Conservation (phyloP, 768 basidiomycete species). For the Mycena rosella region DNA sequence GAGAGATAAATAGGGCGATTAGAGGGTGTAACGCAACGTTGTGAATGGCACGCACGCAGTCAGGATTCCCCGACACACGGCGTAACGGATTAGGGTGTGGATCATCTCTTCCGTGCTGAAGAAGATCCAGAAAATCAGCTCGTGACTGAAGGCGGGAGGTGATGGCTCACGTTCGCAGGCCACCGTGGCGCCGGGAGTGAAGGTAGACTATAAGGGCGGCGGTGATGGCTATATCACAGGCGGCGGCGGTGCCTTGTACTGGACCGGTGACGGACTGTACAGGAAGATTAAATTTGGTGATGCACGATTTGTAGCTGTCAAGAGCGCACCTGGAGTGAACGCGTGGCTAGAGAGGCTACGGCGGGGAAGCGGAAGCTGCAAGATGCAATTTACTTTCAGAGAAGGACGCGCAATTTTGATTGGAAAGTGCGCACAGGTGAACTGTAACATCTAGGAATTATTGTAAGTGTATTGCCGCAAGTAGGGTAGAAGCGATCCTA, state of each 20-base stretch:
- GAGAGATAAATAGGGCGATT: not conserved
- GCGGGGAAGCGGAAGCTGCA: constrained; percentile 22
- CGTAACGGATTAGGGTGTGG: constrained; percentile 17
- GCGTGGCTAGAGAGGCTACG: constrained; percentile 5
- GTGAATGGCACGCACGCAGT: constrained; percentile 10
- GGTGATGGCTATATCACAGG: constrained; percentile 25
- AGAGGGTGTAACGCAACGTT: not conserved
- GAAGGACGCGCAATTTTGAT: not conserved
- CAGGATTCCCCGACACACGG: constrained; percentile 20
- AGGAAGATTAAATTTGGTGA: not conserved
- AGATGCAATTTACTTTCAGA: not conserved
- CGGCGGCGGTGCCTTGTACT: constrained; percentile 20
- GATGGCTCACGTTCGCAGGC: not conserved
- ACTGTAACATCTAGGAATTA: constrained; percentile 14
- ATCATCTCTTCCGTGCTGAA: constrained; percentile 27
- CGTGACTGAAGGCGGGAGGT: not conserved
- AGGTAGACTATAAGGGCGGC: constrained; percentile 23
- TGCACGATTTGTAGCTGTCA: not conserved
- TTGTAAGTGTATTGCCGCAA: not conserved
- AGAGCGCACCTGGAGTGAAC: constrained; percentile 9
- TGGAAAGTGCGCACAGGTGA: constrained; percentile 3
- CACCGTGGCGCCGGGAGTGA: not conserved
- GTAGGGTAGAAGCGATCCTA: not conserved
- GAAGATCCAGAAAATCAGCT: constrained; percentile 1
- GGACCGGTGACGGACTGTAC: constrained; percentile 21